Percentiles rank a stretch among this genome's conserved stretches.
Conservation (phyloP, 2,329 filamentous ascomycete genomes). For the Anisogramma anomala region DNA sequence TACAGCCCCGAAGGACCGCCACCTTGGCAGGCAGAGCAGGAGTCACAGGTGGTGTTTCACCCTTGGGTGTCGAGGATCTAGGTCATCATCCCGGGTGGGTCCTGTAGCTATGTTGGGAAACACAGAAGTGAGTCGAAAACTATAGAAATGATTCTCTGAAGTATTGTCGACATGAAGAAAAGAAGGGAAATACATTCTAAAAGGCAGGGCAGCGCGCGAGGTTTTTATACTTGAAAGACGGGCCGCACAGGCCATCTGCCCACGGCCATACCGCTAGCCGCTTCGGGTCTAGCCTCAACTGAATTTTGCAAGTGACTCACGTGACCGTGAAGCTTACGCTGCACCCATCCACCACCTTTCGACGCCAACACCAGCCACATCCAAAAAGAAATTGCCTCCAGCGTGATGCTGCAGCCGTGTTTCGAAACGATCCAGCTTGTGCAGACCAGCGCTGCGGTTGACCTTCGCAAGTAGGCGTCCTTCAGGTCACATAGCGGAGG, state of each 20-base stretch:
- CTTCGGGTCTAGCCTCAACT: too few species aligned
- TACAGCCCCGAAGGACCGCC: conserved; percentile 49
- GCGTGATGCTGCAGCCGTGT: too few species aligned
- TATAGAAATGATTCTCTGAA: conserved; percentile 96
- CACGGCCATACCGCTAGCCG: neutral
- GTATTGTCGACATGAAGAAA: conserved; percentile 53
- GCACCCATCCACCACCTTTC: too few species aligned
- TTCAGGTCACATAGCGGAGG: too few species aligned
- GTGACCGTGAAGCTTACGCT: too few species aligned
- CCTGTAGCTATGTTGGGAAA: conserved; percentile 88
- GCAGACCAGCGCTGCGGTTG: too few species aligned
- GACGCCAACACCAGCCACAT: too few species aligned
- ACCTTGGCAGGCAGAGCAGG: conserved; percentile 50
- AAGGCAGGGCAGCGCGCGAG: conserved; percentile 20
- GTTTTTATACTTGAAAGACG: conserved; percentile 29
- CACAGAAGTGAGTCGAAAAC: conserved; percentile 83
- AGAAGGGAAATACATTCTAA: conserved; percentile 31
- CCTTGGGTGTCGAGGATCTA: conserved; percentile 80
- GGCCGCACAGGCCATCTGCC: neutral
- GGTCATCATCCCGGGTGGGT: conserved; percentile 91
- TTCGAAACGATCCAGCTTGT: too few species aligned
- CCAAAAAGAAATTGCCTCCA: too few species aligned
- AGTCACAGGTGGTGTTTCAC: conserved; percentile 57
- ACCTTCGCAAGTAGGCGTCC: too few species aligned
- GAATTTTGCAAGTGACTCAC: too few species aligned